Percentiles rank a stretch among this genome's conserved stretches.
phyloP scores from a whole-genome alignment of 257 asterid species.

The Perilla frutescens region DNA sequence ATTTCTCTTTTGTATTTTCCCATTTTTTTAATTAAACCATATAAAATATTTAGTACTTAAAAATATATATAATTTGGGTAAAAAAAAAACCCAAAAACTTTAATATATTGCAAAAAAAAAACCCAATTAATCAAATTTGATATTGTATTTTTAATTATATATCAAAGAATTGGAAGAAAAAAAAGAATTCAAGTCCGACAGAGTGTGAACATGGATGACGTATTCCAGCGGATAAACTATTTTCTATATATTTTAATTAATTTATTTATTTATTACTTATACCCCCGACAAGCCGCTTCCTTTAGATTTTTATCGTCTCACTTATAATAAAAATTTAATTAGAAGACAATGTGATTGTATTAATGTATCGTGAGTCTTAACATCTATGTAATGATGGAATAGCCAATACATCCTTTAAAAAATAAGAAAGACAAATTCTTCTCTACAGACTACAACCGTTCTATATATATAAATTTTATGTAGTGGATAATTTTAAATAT shows the following conservation, averaged over 20 bases:
- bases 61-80: too few relatives aligned
- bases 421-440: too few relatives aligned
- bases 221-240: slow-evolving; percentile 33
- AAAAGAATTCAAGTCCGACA: slow-evolving; percentile 9
- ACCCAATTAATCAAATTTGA: too few relatives aligned
- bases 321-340: not conserved
- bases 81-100: too few relatives aligned
- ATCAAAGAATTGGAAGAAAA: not conserved
- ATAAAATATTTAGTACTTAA: too few relatives aligned
- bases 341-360: not conserved
- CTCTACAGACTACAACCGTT: too few relatives aligned
- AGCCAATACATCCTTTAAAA: not conserved
- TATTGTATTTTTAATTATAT: not conserved
- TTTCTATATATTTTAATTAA: not conserved
- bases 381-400: not conserved
- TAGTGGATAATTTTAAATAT: too few relatives aligned
- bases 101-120: too few relatives aligned
- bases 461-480: too few relatives aligned
- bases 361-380: not conserved
- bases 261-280: slow-evolving; percentile 21
- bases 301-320: slow-evolving; percentile 25
- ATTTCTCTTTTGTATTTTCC: too few relatives aligned
- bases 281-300: slow-evolving; percentile 58
- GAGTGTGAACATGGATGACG: slow-evolving; percentile 63
- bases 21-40: too few relatives aligned